These are phyloP conservation scores for Phytophthora chlamydospora DNA, from an alignment of 352 stramenopile genomes.

Conservation along the genomic window DNA sequence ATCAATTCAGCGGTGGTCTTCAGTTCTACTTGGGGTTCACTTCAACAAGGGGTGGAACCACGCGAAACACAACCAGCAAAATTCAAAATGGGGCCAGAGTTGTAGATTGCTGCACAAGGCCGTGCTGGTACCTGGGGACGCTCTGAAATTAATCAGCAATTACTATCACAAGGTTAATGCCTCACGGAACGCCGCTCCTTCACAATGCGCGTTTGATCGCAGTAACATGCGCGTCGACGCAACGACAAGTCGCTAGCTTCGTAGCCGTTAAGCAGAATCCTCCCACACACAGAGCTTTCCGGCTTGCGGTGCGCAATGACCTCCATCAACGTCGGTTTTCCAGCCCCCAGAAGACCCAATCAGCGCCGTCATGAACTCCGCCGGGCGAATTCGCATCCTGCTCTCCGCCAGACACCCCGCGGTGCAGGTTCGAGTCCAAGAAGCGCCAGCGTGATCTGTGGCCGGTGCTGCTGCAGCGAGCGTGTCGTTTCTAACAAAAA, in stretches of 20 bases:
- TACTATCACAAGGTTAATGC: slow-evolving; percentile 92
- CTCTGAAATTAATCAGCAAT: no score
- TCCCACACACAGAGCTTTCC: slow-evolving; percentile 33
- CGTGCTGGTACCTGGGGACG: no score
- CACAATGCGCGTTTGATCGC: slow-evolving; percentile 51
- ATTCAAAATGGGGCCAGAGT: no score
- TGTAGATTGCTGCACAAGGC: background rate
- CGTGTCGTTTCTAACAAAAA: no score
- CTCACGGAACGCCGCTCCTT: slow-evolving; percentile 86
- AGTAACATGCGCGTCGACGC: slow-evolving; percentile 54
- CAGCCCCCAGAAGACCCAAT: slow-evolving; percentile 65
- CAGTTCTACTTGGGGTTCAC: background rate
- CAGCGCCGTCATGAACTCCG: slow-evolving; percentile 60
- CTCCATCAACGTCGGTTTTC: slow-evolving; percentile 46
- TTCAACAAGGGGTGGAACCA: no score
- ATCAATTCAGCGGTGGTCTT: no score
- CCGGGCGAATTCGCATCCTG: slow-evolving; percentile 69
- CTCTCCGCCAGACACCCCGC: slow-evolving; percentile 84
- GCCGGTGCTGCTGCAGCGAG: slow-evolving; percentile 32
- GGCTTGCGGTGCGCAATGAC: slow-evolving; percentile 46
- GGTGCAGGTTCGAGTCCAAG: slow-evolving; percentile 51
- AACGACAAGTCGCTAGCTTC: slow-evolving; percentile 48
- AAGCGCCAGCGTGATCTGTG: slow-evolving; percentile 39
- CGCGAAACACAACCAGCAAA: no score
- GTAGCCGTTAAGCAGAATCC: slow-evolving; percentile 64